Evolutionary conservation across 2,329 filamentous ascomycete species (phyloP).

Genomic region (Dryadomyces quercus-mongolicae): DNA sequence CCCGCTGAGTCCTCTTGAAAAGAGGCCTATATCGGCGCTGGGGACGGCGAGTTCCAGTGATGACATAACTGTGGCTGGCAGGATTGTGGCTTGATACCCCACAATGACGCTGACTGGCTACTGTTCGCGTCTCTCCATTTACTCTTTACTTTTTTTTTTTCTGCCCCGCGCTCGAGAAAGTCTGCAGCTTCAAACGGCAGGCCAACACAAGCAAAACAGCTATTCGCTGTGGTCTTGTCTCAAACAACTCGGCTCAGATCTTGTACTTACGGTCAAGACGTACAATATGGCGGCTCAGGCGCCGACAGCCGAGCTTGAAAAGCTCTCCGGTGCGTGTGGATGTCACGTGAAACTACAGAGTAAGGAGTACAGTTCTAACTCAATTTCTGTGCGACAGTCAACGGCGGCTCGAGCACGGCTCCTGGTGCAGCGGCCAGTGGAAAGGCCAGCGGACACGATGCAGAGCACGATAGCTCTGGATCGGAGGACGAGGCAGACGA

Average conservation of each 20-base stretch:
- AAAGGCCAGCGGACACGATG: background rate
- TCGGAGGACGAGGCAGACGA: slow-evolving; percentile 6
- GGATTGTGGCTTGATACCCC: background rate
- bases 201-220: background rate
- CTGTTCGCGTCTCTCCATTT: background rate
- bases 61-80: slow-evolving; percentile 1
- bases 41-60: background rate
- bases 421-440: background rate
- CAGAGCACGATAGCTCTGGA: slow-evolving; percentile 1
- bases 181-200: background rate
- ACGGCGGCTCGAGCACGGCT: background rate
- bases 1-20: background rate
- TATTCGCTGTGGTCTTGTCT: too few species aligned
- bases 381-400: background rate
- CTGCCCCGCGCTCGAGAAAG: too few species aligned
- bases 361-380: too few species aligned
- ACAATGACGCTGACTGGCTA: background rate
- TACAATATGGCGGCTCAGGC: slow-evolving; percentile 27
- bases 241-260: too few species aligned
- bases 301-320: slow-evolving; percentile 27
- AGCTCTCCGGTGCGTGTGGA: slow-evolving; percentile 24
- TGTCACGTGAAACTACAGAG: background rate
- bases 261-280: background rate
- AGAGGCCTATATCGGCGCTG: background rate
- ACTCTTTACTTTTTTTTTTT: background rate